phyloP scores from a whole-genome alignment of 2,329 filamentous ascomycete genomes.

The Neofusicoccum umdonicola region DNA sequence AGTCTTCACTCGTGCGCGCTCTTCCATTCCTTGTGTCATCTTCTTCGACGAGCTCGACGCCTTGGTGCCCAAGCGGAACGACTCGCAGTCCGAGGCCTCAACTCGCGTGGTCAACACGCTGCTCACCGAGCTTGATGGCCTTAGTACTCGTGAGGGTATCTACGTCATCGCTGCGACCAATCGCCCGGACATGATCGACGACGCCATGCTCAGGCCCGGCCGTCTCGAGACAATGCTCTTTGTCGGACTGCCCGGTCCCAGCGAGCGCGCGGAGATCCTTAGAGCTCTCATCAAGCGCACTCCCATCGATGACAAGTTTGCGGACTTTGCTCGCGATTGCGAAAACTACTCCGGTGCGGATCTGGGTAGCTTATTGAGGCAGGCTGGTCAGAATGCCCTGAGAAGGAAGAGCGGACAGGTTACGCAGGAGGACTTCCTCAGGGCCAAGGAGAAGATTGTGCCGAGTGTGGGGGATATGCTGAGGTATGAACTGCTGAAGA shows the following conservation, averaged over 20 bases:
- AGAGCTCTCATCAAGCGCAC: constrained; percentile 61
- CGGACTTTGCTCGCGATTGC: constrained; percentile 69
- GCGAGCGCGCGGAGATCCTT: constrained; percentile 83
- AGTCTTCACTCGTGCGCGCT: constrained; percentile 83
- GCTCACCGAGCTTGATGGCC: constrained; percentile 88
- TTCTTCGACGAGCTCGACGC: constrained; percentile 99
- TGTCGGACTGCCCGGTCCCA: constrained; percentile 76
- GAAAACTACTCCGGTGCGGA: constrained; percentile 74
- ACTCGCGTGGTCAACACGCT: constrained; percentile 92
- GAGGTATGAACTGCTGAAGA: constrained; percentile 56
- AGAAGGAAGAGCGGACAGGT: constrained; percentile 46
- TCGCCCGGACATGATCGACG: constrained; percentile 92
- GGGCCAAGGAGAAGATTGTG: constrained; percentile 42
- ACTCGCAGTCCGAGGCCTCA: constrained; percentile 73
- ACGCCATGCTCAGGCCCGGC: constrained; percentile 89
- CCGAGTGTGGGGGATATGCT: constrained; percentile 57
- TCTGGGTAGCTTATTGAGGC: constrained; percentile 57
- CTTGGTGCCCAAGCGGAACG: constrained; percentile 79
- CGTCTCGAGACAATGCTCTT: constrained; percentile 86
- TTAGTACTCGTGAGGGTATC: constrained; percentile 75
- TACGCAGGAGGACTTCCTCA: constrained; percentile 47
- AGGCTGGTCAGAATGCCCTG: constrained; percentile 59
- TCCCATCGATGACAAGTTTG: constrained; percentile 55
- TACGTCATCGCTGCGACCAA: constrained; percentile 96
- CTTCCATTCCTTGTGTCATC: constrained; percentile 85